These are phyloP conservation scores for Chlorencoelia australis DNA, from an alignment of 2,329 filamentous ascomycete species.

Conservation along the genomic window DNA sequence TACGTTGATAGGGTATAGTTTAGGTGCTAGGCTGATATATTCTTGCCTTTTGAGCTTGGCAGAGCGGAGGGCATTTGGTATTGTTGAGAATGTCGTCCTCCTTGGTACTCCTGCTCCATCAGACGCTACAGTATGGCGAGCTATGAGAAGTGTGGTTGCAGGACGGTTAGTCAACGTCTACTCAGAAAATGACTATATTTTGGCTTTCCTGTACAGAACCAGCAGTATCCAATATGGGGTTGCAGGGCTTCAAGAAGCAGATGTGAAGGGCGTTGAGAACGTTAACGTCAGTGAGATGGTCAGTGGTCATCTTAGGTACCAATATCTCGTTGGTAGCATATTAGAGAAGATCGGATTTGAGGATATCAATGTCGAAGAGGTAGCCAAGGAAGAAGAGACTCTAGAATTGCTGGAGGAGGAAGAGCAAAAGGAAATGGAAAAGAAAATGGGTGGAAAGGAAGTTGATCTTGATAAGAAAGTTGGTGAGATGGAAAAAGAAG, in stretches of 20 bases:
- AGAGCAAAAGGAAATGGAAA: conserved; percentile 30
- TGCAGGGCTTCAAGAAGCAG: conserved; percentile 69
- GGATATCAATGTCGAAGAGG: conserved; percentile 31
- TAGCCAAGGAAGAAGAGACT: conserved; percentile 36
- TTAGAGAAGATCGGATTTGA: conserved; percentile 60
- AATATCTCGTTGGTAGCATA: conserved; percentile 55
- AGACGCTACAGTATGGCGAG: conserved; percentile 61
- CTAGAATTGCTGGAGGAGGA: conserved; percentile 33
- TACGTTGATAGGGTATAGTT: conserved; percentile 70
- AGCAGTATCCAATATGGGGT: conserved; percentile 75
- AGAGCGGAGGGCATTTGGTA: conserved; percentile 68
- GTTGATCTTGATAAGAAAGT: conserved; percentile 24
- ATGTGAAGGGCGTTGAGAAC: conserved; percentile 56
- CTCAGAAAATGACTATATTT: conserved; percentile 76
- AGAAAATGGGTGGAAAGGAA: conserved; percentile 19
- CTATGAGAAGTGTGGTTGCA: conserved; percentile 66
- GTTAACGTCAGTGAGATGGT: conserved; percentile 51
- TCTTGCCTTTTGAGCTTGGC: conserved; percentile 69
- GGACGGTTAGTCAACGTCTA: conserved; percentile 82
- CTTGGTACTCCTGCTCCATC: conserved; percentile 75
- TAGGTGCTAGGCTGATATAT: conserved; percentile 75
- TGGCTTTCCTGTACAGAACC: conserved; percentile 79
- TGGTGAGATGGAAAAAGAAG: conserved; percentile 22
- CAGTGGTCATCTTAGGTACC: conserved; percentile 61
- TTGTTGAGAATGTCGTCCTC: conserved; percentile 67